Evolutionary conservation across 352 stramenopile species (phyloP).

Genomic region (Globisporangium sylvaticum): DNA sequence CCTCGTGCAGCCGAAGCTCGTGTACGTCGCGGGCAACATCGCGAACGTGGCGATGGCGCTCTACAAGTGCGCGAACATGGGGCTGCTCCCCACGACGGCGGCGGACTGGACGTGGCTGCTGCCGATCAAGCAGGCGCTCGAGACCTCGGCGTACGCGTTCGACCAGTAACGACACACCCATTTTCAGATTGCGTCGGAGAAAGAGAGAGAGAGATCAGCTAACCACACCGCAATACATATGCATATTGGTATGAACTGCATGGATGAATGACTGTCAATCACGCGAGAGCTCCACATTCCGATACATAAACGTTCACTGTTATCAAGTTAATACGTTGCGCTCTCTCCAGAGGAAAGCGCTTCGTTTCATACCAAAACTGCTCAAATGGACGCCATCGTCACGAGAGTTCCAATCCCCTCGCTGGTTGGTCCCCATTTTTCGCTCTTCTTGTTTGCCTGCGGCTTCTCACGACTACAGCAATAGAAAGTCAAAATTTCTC

Average conservation of each 20-base stretch:
- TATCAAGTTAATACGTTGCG: conserved; percentile 5
- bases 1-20: conserved; percentile 84
- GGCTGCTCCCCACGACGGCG: conserved; percentile 88
- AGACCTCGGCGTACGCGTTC: conserved; percentile 72
- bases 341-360: not conserved
- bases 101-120: conserved; percentile 92
- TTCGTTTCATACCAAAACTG: not conserved
- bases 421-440: not conserved
- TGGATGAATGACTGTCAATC: not conserved
- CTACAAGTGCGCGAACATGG: conserved; percentile 93
- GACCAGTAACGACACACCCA: conserved; percentile 12
- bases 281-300: not conserved
- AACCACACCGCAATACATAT: not conserved
- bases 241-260: not conserved
- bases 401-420: conserved; percentile 9
- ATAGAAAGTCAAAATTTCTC: not conserved
- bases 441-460: not conserved
- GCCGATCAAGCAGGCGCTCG: conserved; percentile 74
- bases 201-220: not conserved
- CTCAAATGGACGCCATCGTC: not conserved
- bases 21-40: conserved; percentile 87
- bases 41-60: conserved; percentile 84
- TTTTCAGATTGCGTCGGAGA: not conserved
- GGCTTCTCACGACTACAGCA: not conserved
- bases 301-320: not conserved